Evolutionary conservation across 371 early-diverging fungal species (phyloP).

Genomic region (Mucor indicus): DNA sequence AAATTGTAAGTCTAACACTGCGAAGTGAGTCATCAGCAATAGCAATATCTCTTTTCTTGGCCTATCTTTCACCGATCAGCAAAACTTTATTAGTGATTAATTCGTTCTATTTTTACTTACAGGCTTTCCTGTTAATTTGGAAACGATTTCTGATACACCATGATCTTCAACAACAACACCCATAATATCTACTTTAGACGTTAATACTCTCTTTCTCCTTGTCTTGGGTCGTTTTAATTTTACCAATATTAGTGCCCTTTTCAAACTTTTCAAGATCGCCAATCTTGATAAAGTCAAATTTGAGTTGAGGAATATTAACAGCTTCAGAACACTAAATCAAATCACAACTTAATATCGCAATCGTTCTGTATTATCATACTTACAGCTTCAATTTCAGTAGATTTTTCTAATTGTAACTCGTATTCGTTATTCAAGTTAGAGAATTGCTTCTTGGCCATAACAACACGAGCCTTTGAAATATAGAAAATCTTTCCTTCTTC

Average conservation of each 20-base stretch:
- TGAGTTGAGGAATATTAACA: constrained; percentile 61
- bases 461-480: constrained; percentile 79
- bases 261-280: constrained; percentile 59
- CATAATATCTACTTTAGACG: constrained; percentile 63
- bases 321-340: constrained; percentile 57
- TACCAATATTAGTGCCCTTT: constrained; percentile 68
- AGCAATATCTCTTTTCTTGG: constrained; percentile 81
- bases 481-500: constrained; percentile 83
- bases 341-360: not conserved
- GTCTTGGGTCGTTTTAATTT: not conserved
- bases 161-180: constrained; percentile 73
- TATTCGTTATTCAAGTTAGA: constrained; percentile 85
- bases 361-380: constrained; percentile 1
- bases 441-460: constrained; percentile 86
- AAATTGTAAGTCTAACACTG: constrained; percentile 82
- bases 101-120: constrained; percentile 48
- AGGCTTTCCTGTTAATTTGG: constrained; percentile 67
- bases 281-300: constrained; percentile 69
- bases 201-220: not conserved
- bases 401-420: constrained; percentile 81
- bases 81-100: not conserved
- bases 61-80: constrained; percentile 23
- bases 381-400: constrained; percentile 63
- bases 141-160: constrained; percentile 60
- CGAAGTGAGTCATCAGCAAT: constrained; percentile 79